Conservation (phyloP, 176 grass and related monocot genomes). For the Eragrostis curvula region DNA sequence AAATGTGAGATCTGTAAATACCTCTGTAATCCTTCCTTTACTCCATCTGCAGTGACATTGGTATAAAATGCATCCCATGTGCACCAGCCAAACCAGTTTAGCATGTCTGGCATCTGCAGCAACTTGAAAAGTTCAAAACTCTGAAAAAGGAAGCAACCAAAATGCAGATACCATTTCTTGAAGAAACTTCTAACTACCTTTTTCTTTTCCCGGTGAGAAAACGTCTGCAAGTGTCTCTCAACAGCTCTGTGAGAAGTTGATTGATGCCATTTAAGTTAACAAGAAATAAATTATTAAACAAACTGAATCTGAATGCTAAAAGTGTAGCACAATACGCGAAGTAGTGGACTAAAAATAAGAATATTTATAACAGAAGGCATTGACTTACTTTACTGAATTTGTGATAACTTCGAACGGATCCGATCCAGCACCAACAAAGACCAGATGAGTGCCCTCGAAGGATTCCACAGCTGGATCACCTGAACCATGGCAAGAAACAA, state of each 20-base stretch:
- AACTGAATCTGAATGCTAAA: conserved; percentile 2
- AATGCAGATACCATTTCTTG: neutral
- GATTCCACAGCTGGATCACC: conserved; percentile 73
- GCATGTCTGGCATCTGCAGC: conserved; percentile 73
- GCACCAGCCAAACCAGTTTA: conserved; percentile 97
- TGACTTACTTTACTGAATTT: conserved; percentile 71
- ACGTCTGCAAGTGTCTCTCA: conserved; percentile 79
- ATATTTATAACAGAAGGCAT: neutral
- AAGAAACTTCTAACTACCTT: conserved; percentile 51
- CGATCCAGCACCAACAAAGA: conserved; percentile 66
- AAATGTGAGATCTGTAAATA: conserved; percentile 11
- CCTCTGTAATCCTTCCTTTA: conserved; percentile 75
- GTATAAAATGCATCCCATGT: conserved; percentile 98
- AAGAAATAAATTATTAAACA: conserved; percentile 8
- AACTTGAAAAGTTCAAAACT: conserved; percentile 19
- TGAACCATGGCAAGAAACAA: conserved; percentile 24
- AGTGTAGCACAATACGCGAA: neutral
- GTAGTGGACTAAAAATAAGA: conserved; percentile 27
- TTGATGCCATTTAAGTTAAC: conserved; percentile 19
- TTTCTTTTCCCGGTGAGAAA: conserved; percentile 83
- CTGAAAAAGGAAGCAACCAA: conserved; percentile 31
- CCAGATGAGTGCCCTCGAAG: conserved; percentile 79
- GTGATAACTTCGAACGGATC: conserved; percentile 85
- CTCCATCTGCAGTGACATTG: conserved; percentile 67
- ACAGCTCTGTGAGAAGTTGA: conserved; percentile 56